Evolutionary conservation across 495 filamentous ascomycete species (phyloP).

Genomic region (Cenococcum geophilum): DNA sequence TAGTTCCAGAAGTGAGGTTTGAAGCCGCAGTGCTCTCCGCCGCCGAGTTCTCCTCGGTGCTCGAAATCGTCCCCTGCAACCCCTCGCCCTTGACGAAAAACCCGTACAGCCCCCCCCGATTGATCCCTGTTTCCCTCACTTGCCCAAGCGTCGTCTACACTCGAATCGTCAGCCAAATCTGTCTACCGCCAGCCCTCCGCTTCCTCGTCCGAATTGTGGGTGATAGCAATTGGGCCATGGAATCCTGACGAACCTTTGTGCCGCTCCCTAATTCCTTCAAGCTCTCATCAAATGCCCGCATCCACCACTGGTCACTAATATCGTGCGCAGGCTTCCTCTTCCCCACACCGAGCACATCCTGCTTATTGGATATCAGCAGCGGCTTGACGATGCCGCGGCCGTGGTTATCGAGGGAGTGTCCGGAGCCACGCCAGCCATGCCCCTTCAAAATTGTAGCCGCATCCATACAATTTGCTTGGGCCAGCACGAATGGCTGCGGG

Average conservation of each 20-base stretch:
- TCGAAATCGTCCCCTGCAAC: conserved; percentile 59
- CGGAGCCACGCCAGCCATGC: conserved; percentile 41
- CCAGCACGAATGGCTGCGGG: not conserved
- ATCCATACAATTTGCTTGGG: conserved; percentile 31
- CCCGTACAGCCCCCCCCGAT: conserved; percentile 61
- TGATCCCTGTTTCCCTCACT: conserved; percentile 34
- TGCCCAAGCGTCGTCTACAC: conserved; percentile 29
- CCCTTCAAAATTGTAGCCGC: conserved; percentile 32
- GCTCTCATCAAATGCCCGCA: conserved; percentile 39
- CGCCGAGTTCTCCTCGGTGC: conserved; percentile 15
- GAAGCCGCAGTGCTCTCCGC: conserved; percentile 13
- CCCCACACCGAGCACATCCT: conserved; percentile 39
- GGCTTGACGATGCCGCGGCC: conserved; percentile 39
- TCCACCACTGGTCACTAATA: conserved; percentile 41
- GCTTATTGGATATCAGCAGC: conserved; percentile 37
- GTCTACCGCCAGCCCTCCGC: not conserved
- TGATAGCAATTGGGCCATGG: not conserved
- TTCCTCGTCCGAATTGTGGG: not conserved
- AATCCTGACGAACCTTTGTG: conserved; percentile 20
- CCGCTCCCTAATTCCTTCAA: conserved; percentile 39
- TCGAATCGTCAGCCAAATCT: conserved; percentile 8
- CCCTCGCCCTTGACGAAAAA: conserved; percentile 72
- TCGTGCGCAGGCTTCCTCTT: conserved; percentile 33
- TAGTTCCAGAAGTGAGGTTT: conserved; percentile 7
- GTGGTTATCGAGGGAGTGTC: conserved; percentile 39